Base-by-base conservation (phyloP, 73 alveolate genomes). In the Paramecium primaurelia region DNA sequence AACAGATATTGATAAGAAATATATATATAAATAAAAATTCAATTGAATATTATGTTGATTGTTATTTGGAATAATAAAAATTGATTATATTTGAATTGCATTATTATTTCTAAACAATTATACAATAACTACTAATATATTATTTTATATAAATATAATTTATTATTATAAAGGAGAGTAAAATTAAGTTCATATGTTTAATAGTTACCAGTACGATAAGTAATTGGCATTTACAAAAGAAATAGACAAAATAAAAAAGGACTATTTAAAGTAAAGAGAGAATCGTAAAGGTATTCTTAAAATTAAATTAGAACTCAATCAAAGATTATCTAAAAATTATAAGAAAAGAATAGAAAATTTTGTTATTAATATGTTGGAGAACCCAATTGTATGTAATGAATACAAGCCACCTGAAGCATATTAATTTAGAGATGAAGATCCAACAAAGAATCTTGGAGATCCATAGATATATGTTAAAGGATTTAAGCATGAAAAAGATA, bases 391-490 rank as follows among this genome's bases (percentile, higher is more conserved):
- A 14, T 64, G 77, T 20, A 64, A 87, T 73, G 93, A 87, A 20
- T 87, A 87, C 51, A 87, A 59, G 40, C 58, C 75, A 2, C 93
- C 93, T 6, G 77, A 75, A n/a, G 93, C 69, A 25, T 59, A 87
- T 18, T 44, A 68, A 87, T 64, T 87, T 37, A 64, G 93, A 87
- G 88, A 36, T 36, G 93, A 87, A 38, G 84, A 64, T 68, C 87
- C 93, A 4, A 34, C 84, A 10, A 87, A 87, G 71, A 64, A 64
- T 68, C 28, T 87, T 37, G 86, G 86, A 45, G 93, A 87, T 69
- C 93, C 93, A 10, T n/a, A 87, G 68, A 77, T 87, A 25, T 87
- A 87, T 87, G 86, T 87, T 34, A 87, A 87, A 60, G 93, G 93
- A 36, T 87, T 87, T 49, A 87, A 87, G 73, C 93, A 87, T 60